Evolutionary conservation across 192 early-diverging fungal species (phyloP).

Genomic region (Podila verticillata): DNA sequence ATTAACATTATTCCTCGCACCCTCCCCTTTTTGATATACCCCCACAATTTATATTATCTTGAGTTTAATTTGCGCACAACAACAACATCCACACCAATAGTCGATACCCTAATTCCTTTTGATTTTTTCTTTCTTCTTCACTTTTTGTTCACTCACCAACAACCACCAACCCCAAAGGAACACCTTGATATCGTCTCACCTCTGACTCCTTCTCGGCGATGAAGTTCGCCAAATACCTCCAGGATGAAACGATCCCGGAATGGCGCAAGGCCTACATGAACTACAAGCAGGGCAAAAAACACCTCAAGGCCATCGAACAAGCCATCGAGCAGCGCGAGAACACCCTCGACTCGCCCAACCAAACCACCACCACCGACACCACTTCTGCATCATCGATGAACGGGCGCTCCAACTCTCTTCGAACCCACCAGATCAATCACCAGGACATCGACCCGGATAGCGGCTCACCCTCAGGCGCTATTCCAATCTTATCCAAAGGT

Average conservation of each 20-base stretch:
- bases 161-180: no score
- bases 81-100: no score
- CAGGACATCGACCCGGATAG: neutral
- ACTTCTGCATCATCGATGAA: neutral
- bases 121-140: no score
- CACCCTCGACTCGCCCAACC: neutral
- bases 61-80: no score
- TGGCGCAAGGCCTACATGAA: slow-evolving; percentile 60
- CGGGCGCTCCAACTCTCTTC: neutral
- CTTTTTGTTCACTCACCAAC: no score
- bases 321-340: slow-evolving; percentile 1
- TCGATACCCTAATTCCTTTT: no score
- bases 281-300: slow-evolving; percentile 70
- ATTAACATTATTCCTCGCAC: no score
- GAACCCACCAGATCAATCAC: neutral
- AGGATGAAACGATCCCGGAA: slow-evolving; percentile 45
- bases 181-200: no score
- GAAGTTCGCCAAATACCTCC: slow-evolving; percentile 53
- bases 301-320: slow-evolving; percentile 58
- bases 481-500: slow-evolving; percentile 20
- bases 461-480: neutral
- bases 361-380: neutral
- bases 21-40: no score
- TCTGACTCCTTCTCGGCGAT: neutral
- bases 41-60: no score